These are phyloP conservation scores for Tripterygium wilfordii DNA, from an alignment of 177 flowering plant species.

Conservation along the genomic window DNA sequence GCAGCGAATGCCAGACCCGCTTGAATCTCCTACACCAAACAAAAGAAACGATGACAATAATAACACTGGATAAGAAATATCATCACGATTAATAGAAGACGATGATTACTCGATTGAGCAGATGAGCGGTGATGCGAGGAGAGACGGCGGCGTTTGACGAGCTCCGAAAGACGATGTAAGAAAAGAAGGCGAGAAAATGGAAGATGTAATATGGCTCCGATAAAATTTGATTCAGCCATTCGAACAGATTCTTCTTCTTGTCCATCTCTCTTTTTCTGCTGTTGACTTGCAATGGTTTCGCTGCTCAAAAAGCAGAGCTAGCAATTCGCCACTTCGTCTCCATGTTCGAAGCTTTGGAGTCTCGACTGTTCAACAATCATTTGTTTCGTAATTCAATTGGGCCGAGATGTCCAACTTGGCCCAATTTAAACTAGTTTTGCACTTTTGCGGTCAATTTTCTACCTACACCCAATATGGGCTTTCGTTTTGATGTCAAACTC, in stretches of 20 bases:
- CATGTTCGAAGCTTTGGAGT: too few relatives aligned
- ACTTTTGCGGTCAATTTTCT: too few relatives aligned
- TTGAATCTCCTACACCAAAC: slow-evolving; percentile 77
- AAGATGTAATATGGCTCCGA: slow-evolving; percentile 73
- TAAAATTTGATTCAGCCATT: slow-evolving; percentile 47
- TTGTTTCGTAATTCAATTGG: too few relatives aligned
- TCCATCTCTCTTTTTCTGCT: slow-evolving; percentile 9
- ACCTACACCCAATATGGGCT: too few relatives aligned
- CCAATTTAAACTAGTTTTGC: too few relatives aligned
- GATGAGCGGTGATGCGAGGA: slow-evolving; percentile 35
- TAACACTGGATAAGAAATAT: neutral
- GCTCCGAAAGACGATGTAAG: slow-evolving; percentile 60
- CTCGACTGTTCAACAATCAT: too few relatives aligned
- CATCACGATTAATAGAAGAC: neutral
- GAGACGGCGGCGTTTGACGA: slow-evolving; percentile 62
- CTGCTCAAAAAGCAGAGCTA: too few relatives aligned
- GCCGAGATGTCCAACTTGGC: too few relatives aligned
- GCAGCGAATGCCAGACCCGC: slow-evolving; percentile 50
- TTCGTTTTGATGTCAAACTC: too few relatives aligned
- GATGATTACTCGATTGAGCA: slow-evolving; percentile 56
- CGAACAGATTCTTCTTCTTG: slow-evolving; percentile 20
- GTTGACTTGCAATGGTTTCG: neutral
- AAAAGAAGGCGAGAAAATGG: slow-evolving; percentile 76
- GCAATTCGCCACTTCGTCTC: too few relatives aligned
- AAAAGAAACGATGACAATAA: neutral